Conservation (phyloP, 2,329 filamentous ascomycete species). For the Lachnellula willkommii region DNA sequence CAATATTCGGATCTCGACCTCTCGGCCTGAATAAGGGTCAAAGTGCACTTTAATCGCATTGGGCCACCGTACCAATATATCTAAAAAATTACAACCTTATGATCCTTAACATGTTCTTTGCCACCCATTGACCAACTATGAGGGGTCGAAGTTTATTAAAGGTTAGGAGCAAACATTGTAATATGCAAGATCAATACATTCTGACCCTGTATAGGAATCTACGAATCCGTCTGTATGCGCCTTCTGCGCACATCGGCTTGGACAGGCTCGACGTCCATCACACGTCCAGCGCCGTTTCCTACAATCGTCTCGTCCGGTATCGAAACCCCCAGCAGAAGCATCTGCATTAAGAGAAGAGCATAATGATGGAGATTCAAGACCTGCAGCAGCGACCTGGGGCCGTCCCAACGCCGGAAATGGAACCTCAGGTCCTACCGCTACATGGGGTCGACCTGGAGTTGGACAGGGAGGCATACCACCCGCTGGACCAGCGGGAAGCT, state of each 20-base stretch:
- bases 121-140: slow-evolving; percentile 23
- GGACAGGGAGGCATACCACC: slow-evolving; percentile 6
- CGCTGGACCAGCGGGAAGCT: slow-evolving; percentile 1
- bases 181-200: neutral
- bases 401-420: slow-evolving; percentile 8
- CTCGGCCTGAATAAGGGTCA: neutral
- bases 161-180: slow-evolving; percentile 12
- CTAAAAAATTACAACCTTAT: slow-evolving; percentile 6
- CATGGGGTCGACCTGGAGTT: slow-evolving; percentile 15
- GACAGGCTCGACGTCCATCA: slow-evolving; percentile 25
- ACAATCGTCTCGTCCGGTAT: slow-evolving; percentile 26
- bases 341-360: slow-evolving; percentile 11
- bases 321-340: slow-evolving; percentile 22
- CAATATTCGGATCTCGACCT: neutral
- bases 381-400: slow-evolving; percentile 10
- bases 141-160: slow-evolving; percentile 28
- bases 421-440: neutral
- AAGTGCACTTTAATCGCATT: neutral
- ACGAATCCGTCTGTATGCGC: slow-evolving; percentile 28
- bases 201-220: slow-evolving; percentile 23
- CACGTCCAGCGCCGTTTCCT: slow-evolving; percentile 30
- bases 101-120: slow-evolving; percentile 6
- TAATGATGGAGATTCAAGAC: neutral
- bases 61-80: slow-evolving; percentile 14
- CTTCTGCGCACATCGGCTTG: slow-evolving; percentile 31